phyloP scores from a whole-genome alignment of 192 early-diverging fungal genomes.

The Haplosporangium gracile region DNA sequence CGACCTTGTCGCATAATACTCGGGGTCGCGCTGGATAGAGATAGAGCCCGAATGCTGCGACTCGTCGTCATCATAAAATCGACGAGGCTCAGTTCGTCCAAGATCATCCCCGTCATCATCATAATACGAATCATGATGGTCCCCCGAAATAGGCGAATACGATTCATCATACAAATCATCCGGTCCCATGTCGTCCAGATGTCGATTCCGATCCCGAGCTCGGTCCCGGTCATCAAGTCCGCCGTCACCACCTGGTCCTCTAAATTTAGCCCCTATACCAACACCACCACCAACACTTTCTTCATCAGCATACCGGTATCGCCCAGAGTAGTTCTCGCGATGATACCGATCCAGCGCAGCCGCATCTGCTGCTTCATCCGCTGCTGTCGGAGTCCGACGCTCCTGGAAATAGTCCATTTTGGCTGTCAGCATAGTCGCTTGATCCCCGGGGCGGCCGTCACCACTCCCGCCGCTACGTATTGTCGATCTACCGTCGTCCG shows the following conservation, averaged over 20 bases:
- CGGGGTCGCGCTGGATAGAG: slow-evolving; percentile 14
- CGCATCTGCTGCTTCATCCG: slow-evolving; percentile 18
- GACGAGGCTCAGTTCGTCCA: background rate
- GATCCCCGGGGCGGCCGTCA: background rate
- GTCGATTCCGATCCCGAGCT: background rate
- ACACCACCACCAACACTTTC: background rate
- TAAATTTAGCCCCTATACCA: background rate
- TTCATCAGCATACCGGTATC: slow-evolving; percentile 28
- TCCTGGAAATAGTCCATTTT: slow-evolving; percentile 20
- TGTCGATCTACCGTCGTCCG: slow-evolving; percentile 20
- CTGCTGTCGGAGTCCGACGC: background rate
- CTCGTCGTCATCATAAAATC: slow-evolving; percentile 44
- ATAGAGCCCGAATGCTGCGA: slow-evolving; percentile 49
- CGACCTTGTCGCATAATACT: slow-evolving; percentile 17
- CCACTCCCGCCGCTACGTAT: background rate
- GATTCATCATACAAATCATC: slow-evolving; percentile 36
- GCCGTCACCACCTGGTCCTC: background rate
- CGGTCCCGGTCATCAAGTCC: background rate
- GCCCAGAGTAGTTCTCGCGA: slow-evolving; percentile 13
- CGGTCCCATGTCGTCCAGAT: slow-evolving; percentile 12
- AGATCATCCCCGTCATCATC: slow-evolving; percentile 37
- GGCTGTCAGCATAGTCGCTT: background rate
- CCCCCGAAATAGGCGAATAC: slow-evolving; percentile 38
- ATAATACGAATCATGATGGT: slow-evolving; percentile 28
- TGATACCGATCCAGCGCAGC: slow-evolving; percentile 25